Evolutionary conservation across 352 stramenopile species (phyloP).

Genomic region (Phytophthora citrophthora): DNA sequence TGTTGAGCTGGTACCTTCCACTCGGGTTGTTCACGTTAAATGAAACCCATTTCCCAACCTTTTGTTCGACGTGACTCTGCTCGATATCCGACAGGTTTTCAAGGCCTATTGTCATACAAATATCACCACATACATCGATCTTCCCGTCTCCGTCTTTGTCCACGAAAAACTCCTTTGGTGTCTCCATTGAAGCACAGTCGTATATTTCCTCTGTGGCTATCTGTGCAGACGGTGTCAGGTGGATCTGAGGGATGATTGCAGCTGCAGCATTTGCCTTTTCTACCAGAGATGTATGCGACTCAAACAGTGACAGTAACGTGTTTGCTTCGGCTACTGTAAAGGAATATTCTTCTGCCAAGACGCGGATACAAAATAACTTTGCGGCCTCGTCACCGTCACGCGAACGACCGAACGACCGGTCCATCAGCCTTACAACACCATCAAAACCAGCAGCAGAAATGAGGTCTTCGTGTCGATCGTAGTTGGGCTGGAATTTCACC

Average conservation of each 20-base stretch:
- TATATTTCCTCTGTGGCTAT: slow-evolving; percentile 43
- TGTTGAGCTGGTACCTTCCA: slow-evolving; percentile 71
- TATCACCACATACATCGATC: slow-evolving; percentile 82
- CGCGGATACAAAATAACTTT: slow-evolving; percentile 67
- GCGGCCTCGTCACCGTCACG: slow-evolving; percentile 61
- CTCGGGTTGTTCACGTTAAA: slow-evolving; percentile 78
- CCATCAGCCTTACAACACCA: slow-evolving; percentile 44
- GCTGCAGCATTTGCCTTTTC: slow-evolving; percentile 73
- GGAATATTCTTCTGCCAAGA: slow-evolving; percentile 67
- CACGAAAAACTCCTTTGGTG: slow-evolving; percentile 72
- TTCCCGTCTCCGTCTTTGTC: slow-evolving; percentile 84
- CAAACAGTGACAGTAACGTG: slow-evolving; percentile 61
- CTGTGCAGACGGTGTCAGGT: slow-evolving; percentile 20
- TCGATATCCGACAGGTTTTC: slow-evolving; percentile 68
- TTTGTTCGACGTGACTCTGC: slow-evolving; percentile 71
- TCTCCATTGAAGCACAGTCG: slow-evolving; percentile 67
- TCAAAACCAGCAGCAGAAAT: slow-evolving; percentile 50
- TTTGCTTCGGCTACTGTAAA: slow-evolving; percentile 69
- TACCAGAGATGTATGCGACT: slow-evolving; percentile 66
- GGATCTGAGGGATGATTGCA: slow-evolving; percentile 70
- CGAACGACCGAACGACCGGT: slow-evolving; percentile 49
- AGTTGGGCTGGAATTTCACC: slow-evolving; percentile 69
- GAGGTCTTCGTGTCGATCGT: slow-evolving; percentile 61
- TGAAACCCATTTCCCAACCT: slow-evolving; percentile 81
- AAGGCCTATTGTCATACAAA: slow-evolving; percentile 78